Percentiles rank a stretch among this genome's conserved stretches.
Conservation (phyloP, 2,329 filamentous ascomycete species). For the Diaporthe velutina region DNA sequence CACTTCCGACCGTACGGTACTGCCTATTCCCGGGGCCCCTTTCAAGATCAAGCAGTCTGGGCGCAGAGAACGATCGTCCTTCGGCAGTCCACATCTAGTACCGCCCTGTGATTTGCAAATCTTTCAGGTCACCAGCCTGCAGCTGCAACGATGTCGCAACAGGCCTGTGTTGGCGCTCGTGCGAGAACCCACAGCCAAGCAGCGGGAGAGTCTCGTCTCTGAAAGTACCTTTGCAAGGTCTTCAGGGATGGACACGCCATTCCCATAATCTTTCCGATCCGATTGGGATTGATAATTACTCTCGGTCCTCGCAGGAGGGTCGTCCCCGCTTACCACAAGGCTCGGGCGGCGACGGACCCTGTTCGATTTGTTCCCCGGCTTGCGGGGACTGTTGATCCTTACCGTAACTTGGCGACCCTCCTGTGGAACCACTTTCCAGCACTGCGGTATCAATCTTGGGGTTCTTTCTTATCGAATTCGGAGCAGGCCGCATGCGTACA, state of each 20-base stretch:
- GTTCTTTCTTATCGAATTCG: constrained; percentile 9
- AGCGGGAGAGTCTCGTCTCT: background rate
- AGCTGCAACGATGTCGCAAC: background rate
- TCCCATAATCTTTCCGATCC: constrained; percentile 13
- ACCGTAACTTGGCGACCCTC: constrained; percentile 20
- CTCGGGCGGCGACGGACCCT: constrained; percentile 23
- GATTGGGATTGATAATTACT: constrained; percentile 24
- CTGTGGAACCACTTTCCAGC: constrained; percentile 24
- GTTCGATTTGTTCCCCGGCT: constrained; percentile 23
- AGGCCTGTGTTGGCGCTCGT: background rate
- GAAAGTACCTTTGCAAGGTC: background rate
- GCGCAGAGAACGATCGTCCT: constrained; percentile 21
- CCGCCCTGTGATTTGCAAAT: constrained; percentile 1
- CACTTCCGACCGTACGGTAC: background rate
- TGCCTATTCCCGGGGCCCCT: constrained; percentile 12
- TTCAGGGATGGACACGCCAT: constrained; percentile 2
- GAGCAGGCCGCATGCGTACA: constrained; percentile 5
- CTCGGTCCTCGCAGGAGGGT: constrained; percentile 3
- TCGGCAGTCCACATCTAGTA: background rate
- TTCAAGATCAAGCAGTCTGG: constrained; percentile 22
- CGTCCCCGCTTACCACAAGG: constrained; percentile 16
- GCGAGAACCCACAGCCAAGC: constrained; percentile 11
- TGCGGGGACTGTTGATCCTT: constrained; percentile 27
- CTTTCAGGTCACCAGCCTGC: background rate
- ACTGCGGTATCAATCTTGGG: constrained; percentile 23